phyloP scores from a whole-genome alignment of 306 rosid genomes.

The Rosa rugosa region DNA sequence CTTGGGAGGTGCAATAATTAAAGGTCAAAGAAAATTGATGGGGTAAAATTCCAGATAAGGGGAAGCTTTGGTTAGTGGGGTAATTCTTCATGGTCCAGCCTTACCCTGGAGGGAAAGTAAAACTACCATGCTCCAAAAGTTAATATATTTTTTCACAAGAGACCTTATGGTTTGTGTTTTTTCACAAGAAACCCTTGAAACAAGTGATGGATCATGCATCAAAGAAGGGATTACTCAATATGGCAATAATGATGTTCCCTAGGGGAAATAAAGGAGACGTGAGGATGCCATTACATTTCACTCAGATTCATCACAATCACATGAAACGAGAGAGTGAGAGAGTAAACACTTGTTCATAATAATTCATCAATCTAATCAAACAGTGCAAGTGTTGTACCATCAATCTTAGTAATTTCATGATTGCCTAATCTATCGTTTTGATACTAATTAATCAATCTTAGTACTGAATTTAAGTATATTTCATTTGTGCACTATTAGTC shows the following conservation, averaged over 20 bases:
- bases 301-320: slow-evolving; percentile 54
- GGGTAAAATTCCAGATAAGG: background rate
- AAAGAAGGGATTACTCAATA: slow-evolving; percentile 46
- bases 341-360: background rate
- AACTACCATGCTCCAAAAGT: background rate
- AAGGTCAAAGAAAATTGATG: background rate
- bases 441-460: background rate
- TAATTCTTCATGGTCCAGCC: background rate
- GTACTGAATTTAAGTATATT: background rate
- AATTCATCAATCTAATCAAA: slow-evolving; percentile 8
- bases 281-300: slow-evolving; percentile 11
- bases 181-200: slow-evolving; percentile 6
- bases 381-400: background rate
- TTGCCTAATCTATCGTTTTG: background rate
- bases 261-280: slow-evolving; percentile 32
- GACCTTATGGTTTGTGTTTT: background rate
- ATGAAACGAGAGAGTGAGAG: slow-evolving; percentile 25
- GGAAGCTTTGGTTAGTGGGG: background rate
- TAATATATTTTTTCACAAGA: background rate
- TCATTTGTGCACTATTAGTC: too few species aligned
- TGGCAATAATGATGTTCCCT: slow-evolving; percentile 48
- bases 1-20: background rate
- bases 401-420: background rate
- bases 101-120: background rate
- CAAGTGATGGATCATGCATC: slow-evolving; percentile 38